These are phyloP conservation scores for Galerina marginata DNA, from an alignment of 768 basidiomycete genomes.

Conservation along the genomic window DNA sequence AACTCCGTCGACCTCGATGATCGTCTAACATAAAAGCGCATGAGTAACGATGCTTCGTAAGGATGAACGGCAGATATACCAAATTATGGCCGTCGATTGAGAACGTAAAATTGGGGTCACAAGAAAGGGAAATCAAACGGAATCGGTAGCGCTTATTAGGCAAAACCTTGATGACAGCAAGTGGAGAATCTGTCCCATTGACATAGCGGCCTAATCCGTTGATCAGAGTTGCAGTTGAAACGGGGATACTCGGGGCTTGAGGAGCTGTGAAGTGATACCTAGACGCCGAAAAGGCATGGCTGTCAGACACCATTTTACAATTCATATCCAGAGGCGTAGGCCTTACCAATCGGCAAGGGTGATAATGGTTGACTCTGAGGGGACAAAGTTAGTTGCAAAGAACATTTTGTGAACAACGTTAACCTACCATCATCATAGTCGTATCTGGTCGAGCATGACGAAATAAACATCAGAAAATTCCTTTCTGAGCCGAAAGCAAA, in stretches of 20 bases:
- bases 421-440: constrained; percentile 51
- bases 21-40: constrained; percentile 23
- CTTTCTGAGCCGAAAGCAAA: background rate
- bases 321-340: background rate
- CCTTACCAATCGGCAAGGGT: constrained; percentile 51
- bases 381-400: background rate
- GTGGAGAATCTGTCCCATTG: constrained; percentile 32
- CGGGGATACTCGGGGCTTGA: constrained; percentile 23
- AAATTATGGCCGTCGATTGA: constrained; percentile 47
- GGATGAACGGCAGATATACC: constrained; percentile 18
- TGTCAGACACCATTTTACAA: background rate
- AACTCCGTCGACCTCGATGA: constrained; percentile 47
- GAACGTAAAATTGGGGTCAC: constrained; percentile 45
- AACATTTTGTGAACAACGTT: background rate
- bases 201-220: constrained; percentile 49
- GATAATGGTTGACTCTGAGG: constrained; percentile 45
- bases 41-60: background rate
- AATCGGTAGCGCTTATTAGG: constrained; percentile 47
- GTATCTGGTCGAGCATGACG: constrained; percentile 19
- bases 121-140: constrained; percentile 41
- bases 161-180: constrained; percentile 47
- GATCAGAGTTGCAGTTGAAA: constrained; percentile 40
- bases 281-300: background rate
- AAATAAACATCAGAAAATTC: background rate
- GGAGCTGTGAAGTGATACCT: constrained; percentile 31